phyloP scores from a whole-genome alignment of 352 stramenopile genomes.

The Phytopythium oedochilum region DNA sequence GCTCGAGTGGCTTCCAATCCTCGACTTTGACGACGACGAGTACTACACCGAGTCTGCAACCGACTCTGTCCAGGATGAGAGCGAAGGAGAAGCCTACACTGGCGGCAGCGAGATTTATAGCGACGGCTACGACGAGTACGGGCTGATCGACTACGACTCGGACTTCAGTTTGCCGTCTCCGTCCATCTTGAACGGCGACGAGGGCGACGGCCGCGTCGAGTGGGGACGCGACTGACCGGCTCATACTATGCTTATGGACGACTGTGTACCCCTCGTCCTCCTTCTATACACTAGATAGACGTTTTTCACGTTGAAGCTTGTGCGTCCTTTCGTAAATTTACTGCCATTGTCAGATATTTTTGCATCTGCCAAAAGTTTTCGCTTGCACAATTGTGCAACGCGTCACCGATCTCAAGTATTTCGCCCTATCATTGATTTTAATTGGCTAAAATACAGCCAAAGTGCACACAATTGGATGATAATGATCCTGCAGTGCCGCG shows the following conservation, averaged over 20 bases:
- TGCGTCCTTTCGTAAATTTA: background rate
- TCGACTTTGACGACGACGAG: slow-evolving; percentile 24
- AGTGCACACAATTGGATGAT: background rate
- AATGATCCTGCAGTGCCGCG: too few relatives aligned
- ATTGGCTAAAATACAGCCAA: background rate
- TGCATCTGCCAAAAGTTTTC: background rate
- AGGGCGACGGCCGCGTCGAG: background rate
- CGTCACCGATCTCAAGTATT: background rate
- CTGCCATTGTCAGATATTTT: background rate
- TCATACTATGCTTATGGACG: too few relatives aligned
- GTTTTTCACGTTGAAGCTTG: background rate
- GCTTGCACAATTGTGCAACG: background rate
- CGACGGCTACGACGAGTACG: slow-evolving; percentile 21
- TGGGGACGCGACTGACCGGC: background rate
- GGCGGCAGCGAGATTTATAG: slow-evolving; percentile 10
- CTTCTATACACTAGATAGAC: background rate
- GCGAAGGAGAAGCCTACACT: slow-evolving; percentile 9
- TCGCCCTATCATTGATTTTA: background rate
- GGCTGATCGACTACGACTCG: slow-evolving; percentile 6
- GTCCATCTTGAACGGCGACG: background rate
- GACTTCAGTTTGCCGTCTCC: slow-evolving; percentile 1
- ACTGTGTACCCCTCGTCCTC: background rate
- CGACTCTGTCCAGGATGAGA: slow-evolving; percentile 6
- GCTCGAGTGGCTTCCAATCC: slow-evolving; percentile 24
- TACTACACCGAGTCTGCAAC: slow-evolving; percentile 2